Conservation (phyloP, 2,329 filamentous ascomycete genomes). For the Clonostachys rosea region DNA sequence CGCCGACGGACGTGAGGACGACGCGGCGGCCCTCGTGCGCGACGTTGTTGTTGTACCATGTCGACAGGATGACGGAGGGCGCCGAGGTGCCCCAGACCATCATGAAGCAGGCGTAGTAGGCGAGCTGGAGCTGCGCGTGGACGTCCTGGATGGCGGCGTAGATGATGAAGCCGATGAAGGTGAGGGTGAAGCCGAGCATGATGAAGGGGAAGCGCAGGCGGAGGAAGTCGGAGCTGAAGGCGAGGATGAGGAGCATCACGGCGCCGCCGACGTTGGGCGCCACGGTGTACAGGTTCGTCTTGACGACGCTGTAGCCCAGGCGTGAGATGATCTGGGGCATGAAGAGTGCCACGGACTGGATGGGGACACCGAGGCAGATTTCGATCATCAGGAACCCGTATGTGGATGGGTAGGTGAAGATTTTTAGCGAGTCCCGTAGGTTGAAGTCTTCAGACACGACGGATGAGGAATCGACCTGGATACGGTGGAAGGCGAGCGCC, state of each 20-base stretch:
- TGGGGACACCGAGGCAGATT: slow-evolving; percentile 54
- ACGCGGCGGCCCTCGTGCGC: slow-evolving; percentile 71
- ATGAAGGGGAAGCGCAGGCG: slow-evolving; percentile 72
- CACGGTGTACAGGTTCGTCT: slow-evolving; percentile 77
- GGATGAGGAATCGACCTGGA: slow-evolving; percentile 70
- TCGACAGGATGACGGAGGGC: slow-evolving; percentile 65
- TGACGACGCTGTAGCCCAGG: slow-evolving; percentile 41
- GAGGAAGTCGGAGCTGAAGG: slow-evolving; percentile 63
- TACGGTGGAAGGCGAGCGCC: slow-evolving; percentile 65
- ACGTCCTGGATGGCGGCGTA: slow-evolving; percentile 68
- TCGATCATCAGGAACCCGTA: slow-evolving; percentile 48
- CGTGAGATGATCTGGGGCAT: slow-evolving; percentile 49
- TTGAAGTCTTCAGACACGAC: slow-evolving; percentile 48
- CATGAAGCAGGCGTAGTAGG: slow-evolving; percentile 76
- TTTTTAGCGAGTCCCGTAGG: slow-evolving; percentile 41
- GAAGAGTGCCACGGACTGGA: slow-evolving; percentile 50
- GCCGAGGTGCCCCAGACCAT: slow-evolving; percentile 78
- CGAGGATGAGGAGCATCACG: slow-evolving; percentile 66
- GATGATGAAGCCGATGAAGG: slow-evolving; percentile 74
- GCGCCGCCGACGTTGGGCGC: slow-evolving; percentile 75
- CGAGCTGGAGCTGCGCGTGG: slow-evolving; percentile 53
- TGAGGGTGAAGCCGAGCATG: slow-evolving; percentile 67
- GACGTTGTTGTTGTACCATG: slow-evolving; percentile 75
- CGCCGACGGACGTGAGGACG: slow-evolving; percentile 65
- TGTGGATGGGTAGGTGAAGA: slow-evolving; percentile 44